Evolutionary conservation across 768 basidiomycete genomes (phyloP).

Genomic region (Nidula microcarpa): DNA sequence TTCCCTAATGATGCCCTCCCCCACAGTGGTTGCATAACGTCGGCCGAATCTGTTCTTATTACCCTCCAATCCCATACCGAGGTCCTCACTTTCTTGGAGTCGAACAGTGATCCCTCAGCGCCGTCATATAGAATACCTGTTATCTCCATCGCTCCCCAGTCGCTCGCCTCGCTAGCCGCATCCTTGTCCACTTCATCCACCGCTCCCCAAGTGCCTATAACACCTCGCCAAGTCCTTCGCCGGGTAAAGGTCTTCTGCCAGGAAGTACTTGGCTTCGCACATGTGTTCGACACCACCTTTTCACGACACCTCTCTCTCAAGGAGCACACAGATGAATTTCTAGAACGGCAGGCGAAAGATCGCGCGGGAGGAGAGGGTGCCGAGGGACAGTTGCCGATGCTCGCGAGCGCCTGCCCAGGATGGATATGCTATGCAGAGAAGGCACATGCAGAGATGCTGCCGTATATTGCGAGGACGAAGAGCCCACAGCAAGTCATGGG

Average conservation of each 20-base stretch:
- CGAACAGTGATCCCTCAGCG: conserved; percentile 36
- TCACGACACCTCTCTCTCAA: conserved; percentile 80
- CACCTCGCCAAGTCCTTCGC: conserved; percentile 59
- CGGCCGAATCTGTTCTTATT: conserved; percentile 95
- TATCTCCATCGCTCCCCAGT: conserved; percentile 87
- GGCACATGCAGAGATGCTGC: conserved; percentile 90
- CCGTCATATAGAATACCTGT: conserved; percentile 56
- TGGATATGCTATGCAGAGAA: conserved; percentile 99
- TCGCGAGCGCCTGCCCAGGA: conserved; percentile 95
- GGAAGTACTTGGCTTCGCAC: conserved; percentile 66
- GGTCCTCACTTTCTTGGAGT: conserved; percentile 74
- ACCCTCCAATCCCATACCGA: conserved; percentile 94
- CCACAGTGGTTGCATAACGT: conserved; percentile 92
- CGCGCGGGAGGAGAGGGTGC: conserved; percentile 12
- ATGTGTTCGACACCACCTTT: conserved; percentile 94
- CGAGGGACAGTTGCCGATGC: conserved; percentile 69
- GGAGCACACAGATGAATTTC: conserved; percentile 81
- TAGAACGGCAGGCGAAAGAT: conserved; percentile 54
- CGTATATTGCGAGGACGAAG: conserved; percentile 84
- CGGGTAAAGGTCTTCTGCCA: conserved; percentile 71
- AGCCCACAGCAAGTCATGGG: conserved; percentile 96
- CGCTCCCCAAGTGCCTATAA: conserved; percentile 7
- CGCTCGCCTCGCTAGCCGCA: conserved; percentile 78
- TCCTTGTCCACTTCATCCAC: conserved; percentile 18
- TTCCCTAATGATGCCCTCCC: neutral